These are phyloP conservation scores for Recurvomyces mirabilis DNA, from an alignment of 495 filamentous ascomycete species.

Conservation along the genomic window DNA sequence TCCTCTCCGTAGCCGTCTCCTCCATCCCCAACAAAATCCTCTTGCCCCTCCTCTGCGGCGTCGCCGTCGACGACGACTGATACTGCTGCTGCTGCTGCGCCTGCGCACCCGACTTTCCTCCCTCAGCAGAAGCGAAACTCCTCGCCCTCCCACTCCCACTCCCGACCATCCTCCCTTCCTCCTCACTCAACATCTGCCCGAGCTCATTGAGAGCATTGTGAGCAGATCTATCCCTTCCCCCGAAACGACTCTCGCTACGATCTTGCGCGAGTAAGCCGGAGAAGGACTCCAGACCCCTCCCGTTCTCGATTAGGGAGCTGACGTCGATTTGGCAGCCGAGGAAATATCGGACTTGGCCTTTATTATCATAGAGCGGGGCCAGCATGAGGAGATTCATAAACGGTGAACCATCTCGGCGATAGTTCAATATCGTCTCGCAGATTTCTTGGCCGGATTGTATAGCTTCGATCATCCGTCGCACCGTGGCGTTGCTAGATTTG, in stretches of 20 bases:
- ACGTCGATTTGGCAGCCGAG: conserved; percentile 56
- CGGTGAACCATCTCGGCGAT: conserved; percentile 50
- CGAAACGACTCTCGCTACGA: conserved; percentile 15
- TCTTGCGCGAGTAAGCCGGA: conserved; percentile 34
- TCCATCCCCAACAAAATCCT: conserved; percentile 28
- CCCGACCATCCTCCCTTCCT: conserved; percentile 24
- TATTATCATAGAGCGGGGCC: conserved; percentile 50
- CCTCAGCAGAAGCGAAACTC: conserved; percentile 3
- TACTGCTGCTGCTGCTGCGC: conserved; percentile 17
- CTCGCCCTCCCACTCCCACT: conserved; percentile 2
- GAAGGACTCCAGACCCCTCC: conserved; percentile 45
- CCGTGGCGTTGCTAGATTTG: conserved; percentile 39
- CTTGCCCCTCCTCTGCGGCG: too few relatives aligned
- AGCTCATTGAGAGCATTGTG: conserved; percentile 23
- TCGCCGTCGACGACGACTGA: too few relatives aligned
- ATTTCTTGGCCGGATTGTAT: conserved; percentile 48
- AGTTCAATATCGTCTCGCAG: conserved; percentile 58
- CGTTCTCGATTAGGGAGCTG: conserved; percentile 46
- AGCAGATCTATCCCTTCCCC: conserved; percentile 4
- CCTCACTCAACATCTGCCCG: conserved; percentile 28
- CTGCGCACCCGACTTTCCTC: conserved; percentile 4
- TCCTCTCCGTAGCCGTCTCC: conserved; percentile 19
- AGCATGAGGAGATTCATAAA: conserved; percentile 58
- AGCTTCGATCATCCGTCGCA: conserved; percentile 45
- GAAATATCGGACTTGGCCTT: conserved; percentile 47